Base-by-base conservation (phyloP, 2,329 filamentous ascomycete species). In the Ceratocystis diversiconidia region DNA sequence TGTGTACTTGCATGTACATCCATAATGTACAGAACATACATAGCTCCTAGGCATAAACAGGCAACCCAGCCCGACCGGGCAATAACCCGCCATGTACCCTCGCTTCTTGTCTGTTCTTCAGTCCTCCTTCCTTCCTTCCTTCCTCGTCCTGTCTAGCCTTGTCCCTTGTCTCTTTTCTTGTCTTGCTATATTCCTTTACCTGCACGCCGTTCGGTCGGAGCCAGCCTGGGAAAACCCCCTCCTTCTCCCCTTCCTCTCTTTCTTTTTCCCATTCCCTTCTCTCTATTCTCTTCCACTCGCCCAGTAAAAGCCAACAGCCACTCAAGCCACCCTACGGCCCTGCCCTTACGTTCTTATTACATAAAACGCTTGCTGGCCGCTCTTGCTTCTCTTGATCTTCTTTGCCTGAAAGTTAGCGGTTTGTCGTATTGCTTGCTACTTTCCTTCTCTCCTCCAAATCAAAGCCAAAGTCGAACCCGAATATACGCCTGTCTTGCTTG, bases 291-390 rank as follows among this genome's bases (percentile, higher is more conserved):
- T 41, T 41, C 19, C 48, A 25, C 36, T 41, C 48, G 1, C 48
- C n/a, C 8, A 50, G 36, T 15, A 15, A 41, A 41, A 41, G 36
- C 36, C 36, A 41, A 10, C 12, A 57, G 52, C 52, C 52, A 57
- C 52, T 57, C 52, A 57, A 57, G 52, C 52, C 52, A 44, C 61
- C 28, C 44, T 62, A 41, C 22, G 61, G 61, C 32, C 61, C 22
- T 44, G 61, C 41, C 44, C 43, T 43, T 61, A 41, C 65, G 63
- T 68, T 68, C 66, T 55, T 65, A 69, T 69, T 69, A 68, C 69
- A 69, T 69, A 68, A 69, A 69, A 69, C 61, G 65, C 65, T 41
- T 66, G 65, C 22, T 60, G 50, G 65, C 52, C 61, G 65, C 65
- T 62, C 64, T 64, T 61, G 28, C 41, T 62, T 52, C 66, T 17